A percentile compares a stretch with the other conserved stretches of the same genome.
Conservation (phyloP, 2,329 filamentous ascomycete genomes). For the Mycogone perniciosa region DNA sequence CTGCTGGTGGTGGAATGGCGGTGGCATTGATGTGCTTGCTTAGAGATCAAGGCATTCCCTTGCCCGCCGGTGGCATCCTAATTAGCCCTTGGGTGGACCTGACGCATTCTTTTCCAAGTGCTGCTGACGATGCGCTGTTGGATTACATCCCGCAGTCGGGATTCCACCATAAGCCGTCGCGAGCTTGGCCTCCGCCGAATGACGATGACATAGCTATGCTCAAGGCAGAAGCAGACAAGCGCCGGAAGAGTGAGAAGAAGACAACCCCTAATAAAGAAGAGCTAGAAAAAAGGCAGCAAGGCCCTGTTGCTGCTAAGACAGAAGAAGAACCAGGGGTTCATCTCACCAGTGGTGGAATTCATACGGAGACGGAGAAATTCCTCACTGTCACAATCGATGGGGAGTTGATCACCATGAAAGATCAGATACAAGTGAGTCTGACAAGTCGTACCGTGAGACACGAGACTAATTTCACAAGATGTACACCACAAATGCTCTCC, state of each 20-base stretch:
- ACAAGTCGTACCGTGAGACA: background rate
- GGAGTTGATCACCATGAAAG: slow-evolving; percentile 65
- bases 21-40: slow-evolving; percentile 72
- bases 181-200: slow-evolving; percentile 88
- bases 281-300: slow-evolving; percentile 29
- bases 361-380: slow-evolving; percentile 25
- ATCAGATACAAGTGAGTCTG: slow-evolving; percentile 74
- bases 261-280: slow-evolving; percentile 17
- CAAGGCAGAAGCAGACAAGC: slow-evolving; percentile 44
- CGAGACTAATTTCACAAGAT: slow-evolving; percentile 37
- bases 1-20: slow-evolving; percentile 87
- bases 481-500: slow-evolving; percentile 74
- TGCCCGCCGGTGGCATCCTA: slow-evolving; percentile 84
- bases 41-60: slow-evolving; percentile 72
- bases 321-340: slow-evolving; percentile 17
- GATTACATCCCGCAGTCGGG: slow-evolving; percentile 88
- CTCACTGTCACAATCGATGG: slow-evolving; percentile 67
- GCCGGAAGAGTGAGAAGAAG: slow-evolving; percentile 21
- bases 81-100: slow-evolving; percentile 96
- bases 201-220: slow-evolving; percentile 61
- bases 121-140: slow-evolving; percentile 62
- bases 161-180: slow-evolving; percentile 84
- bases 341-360: slow-evolving; percentile 24
- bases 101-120: slow-evolving; percentile 90
- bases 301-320: slow-evolving; percentile 24